phyloP scores from a whole-genome alignment of 495 filamentous ascomycete species.

The Talaromyces proteolyticus region DNA sequence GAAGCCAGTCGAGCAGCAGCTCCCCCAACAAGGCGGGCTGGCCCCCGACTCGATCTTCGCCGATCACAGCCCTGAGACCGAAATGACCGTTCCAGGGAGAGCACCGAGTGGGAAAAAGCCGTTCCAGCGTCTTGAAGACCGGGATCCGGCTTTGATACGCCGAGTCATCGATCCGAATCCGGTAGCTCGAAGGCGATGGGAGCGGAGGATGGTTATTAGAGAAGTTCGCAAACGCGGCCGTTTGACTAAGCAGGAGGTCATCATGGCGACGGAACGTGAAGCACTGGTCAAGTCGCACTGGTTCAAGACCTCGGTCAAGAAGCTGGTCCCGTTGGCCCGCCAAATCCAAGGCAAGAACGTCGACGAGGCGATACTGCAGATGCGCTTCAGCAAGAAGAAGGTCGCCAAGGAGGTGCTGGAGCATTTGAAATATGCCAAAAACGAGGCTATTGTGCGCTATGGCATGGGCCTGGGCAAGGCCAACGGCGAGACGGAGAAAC shows the following conservation, averaged over 20 bases:
- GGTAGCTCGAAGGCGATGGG: constrained; percentile 58
- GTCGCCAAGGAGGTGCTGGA: constrained; percentile 71
- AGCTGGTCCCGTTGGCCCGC: constrained; percentile 72
- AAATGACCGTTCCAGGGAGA: constrained; percentile 25
- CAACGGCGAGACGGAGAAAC: constrained; percentile 24
- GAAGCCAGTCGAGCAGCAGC: too few species aligned
- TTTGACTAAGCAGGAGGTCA: constrained; percentile 52
- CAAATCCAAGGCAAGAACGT: constrained; percentile 90
- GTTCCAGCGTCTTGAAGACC: constrained; percentile 15
- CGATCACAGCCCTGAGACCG: too few species aligned
- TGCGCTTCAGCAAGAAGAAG: constrained; percentile 94
- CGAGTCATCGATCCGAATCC: constrained; percentile 78
- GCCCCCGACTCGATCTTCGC: too few species aligned
- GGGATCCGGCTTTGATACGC: constrained; percentile 41
- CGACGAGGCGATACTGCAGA: constrained; percentile 88
- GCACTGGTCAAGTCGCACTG: constrained; percentile 54
- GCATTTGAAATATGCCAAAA: constrained; percentile 71
- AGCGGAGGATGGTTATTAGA: constrained; percentile 74
- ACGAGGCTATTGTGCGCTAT: constrained; percentile 66
- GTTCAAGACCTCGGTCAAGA: constrained; percentile 81
- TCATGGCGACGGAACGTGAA: constrained; percentile 71
- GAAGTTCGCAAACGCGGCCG: constrained; percentile 61
- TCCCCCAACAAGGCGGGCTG: too few species aligned
- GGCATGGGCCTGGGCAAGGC: constrained; percentile 76
- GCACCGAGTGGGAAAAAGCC: constrained; percentile 2